Evolutionary conservation across 1,139 yeast genomes (phyloP).

Genomic region (Pichia sp.): DNA sequence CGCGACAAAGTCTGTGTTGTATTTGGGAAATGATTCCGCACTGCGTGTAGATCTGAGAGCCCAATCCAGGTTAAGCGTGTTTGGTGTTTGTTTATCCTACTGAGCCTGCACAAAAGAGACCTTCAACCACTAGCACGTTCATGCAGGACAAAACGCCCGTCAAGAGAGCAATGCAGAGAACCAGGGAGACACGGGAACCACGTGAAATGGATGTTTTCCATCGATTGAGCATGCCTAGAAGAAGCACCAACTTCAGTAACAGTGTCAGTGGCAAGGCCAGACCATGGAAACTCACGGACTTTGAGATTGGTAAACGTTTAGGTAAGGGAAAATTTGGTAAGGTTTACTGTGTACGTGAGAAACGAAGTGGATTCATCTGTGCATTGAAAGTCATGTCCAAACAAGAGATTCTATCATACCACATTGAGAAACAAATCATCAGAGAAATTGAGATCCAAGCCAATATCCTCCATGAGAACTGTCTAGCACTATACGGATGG

Average conservation of each 20-base stretch:
- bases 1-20: constrained; percentile 1
- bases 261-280: neutral
- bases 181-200: neutral
- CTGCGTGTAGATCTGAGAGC: too few species aligned
- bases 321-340: constrained; percentile 95
- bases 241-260: constrained; percentile 4
- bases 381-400: constrained; percentile 93
- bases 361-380: constrained; percentile 71
- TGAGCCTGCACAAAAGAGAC: too few species aligned
- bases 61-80: too few species aligned
- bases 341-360: constrained; percentile 87
- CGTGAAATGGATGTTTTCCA: constrained; percentile 14
- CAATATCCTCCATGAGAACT: constrained; percentile 69
- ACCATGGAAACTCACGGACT: constrained; percentile 46
- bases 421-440: constrained; percentile 83
- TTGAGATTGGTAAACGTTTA: constrained; percentile 82
- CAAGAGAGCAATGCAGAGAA: neutral
- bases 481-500: constrained; percentile 80
- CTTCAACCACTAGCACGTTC: neutral
- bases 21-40: neutral
- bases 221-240: constrained; percentile 14
- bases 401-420: constrained; percentile 67
- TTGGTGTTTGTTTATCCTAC: too few species aligned
- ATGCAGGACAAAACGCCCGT: constrained; percentile 3
- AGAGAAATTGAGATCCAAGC: constrained; percentile 93